Evolutionary conservation across 169 alveolate species (phyloP), one percentile per base, ranked within the genome.

Genomic region (Eimeria necatrix): DNA sequence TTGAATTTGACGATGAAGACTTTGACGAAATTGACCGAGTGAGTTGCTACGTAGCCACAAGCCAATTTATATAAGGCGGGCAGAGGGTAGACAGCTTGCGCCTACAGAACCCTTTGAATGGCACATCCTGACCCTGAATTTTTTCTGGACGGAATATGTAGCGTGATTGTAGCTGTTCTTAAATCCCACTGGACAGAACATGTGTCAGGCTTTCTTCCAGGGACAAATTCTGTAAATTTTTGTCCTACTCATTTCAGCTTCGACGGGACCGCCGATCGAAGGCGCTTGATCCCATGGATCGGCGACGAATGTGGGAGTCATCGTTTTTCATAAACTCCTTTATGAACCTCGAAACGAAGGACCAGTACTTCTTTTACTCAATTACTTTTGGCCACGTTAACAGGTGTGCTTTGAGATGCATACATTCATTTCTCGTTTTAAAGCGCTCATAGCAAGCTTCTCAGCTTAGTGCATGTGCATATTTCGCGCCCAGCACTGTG

Each of bases 241-340:
- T 8, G 10, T 78, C 46, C 56, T 41, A 48, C 24, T 12, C 64
- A 18, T 59, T 48, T 10, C 90, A 74, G 95, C 91, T 91, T 81
- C 83, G 95, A 10, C 64, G 91, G 10, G 86, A 80, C 56, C 78
- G 86, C 59, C 22, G 83, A 24, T 56, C 84, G 60, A 80, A 78
- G 59, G 91, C 83, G 73, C 49, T 64, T n/a, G 91, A 93, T 51
- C 96, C 96, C 14, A 93, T 84, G 94, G 73, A 70, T 83, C 12
- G 93, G 8, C 93, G 68, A 73, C 93, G 96, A 68, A 61, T 87
- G 96, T 93, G 96, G 96, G 94, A 93, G 46, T 73, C 92, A 9
- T 71, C 96, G 12, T 83, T 93, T 68, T 71, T 74, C 90, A 74
- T 93, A 80, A 93, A 83, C 91, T 73, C 93, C 22, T 83, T 93